Evolutionary conservation across 2,329 filamentous ascomycete genomes (phyloP).

Genomic region (Calonectria ilicicola): DNA sequence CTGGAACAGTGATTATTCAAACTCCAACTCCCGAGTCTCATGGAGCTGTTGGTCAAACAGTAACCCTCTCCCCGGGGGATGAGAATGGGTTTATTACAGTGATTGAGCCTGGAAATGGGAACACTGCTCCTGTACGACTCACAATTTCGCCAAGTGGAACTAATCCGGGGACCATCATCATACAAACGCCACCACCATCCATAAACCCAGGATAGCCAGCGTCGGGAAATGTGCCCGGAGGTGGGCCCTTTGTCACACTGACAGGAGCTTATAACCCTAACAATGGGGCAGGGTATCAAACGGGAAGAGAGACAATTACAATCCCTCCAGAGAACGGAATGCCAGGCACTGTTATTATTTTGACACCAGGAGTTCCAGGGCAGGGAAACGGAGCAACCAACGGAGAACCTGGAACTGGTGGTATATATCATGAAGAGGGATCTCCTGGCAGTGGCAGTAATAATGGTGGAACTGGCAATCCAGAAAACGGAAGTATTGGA

Average conservation of each 20-base stretch:
- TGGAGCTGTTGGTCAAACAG: neutral
- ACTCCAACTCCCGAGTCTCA: constrained; percentile 19
- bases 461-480: neutral
- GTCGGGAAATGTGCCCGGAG: neutral
- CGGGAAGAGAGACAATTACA: neutral
- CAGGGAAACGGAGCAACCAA: neutral
- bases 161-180: constrained; percentile 31
- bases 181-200: constrained; percentile 25
- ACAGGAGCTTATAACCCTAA: neutral
- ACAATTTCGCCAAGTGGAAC: constrained; percentile 30
- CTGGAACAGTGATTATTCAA: constrained; percentile 36
- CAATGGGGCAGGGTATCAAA: neutral
- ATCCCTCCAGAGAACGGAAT: neutral
- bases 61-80: neutral
- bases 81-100: neutral
- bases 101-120: constrained; percentile 4
- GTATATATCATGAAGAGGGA: neutral
- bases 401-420: neutral
- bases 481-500: neutral
- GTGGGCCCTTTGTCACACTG: neutral
- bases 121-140: constrained; percentile 1
- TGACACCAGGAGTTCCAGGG: neutral
- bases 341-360: neutral
- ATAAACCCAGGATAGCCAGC: neutral
- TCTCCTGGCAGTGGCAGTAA: neutral